Conservation (phyloP, 2,329 filamentous ascomycete genomes). For the Diaporthe citriasiana region DNA sequence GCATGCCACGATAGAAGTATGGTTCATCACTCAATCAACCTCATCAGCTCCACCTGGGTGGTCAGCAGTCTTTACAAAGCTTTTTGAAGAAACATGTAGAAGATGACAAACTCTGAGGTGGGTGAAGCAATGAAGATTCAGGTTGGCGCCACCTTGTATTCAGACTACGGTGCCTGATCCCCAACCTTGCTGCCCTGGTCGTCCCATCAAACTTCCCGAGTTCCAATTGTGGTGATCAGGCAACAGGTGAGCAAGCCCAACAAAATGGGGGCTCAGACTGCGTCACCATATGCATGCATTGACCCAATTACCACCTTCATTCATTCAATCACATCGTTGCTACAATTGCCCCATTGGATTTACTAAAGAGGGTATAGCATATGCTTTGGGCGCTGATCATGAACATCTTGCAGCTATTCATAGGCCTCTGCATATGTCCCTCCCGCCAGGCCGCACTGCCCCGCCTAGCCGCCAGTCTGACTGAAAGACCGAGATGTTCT, state of each 20-base stretch:
- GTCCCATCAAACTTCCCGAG: slow-evolving; percentile 4
- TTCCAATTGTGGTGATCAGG: slow-evolving; percentile 19
- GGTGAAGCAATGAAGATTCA: not conserved
- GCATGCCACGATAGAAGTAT: not conserved
- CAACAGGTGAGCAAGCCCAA: slow-evolving; percentile 24
- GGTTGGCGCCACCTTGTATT: not conserved
- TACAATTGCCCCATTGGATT: not conserved
- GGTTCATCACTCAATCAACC: not conserved
- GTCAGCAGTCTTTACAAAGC: not conserved
- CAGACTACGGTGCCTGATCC: not conserved
- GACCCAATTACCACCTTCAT: not conserved
- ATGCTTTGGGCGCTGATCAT: not conserved
- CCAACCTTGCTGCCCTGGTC: not conserved
- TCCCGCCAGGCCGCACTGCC: slow-evolving; percentile 4
- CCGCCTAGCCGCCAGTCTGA: not conserved
- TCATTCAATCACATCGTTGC: not conserved
- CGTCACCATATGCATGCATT: slow-evolving; percentile 37
- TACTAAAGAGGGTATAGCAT: not conserved
- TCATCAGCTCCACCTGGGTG: slow-evolving; percentile 1
- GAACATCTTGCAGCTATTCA: not conserved
- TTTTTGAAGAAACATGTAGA: not conserved
- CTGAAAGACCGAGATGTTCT: not conserved
- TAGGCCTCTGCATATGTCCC: not conserved
- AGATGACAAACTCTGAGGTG: not conserved
- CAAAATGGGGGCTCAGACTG: not conserved